phyloP scores from a whole-genome alignment of 2,329 filamentous ascomycete genomes.

The Paramyrothecium roridum region DNA sequence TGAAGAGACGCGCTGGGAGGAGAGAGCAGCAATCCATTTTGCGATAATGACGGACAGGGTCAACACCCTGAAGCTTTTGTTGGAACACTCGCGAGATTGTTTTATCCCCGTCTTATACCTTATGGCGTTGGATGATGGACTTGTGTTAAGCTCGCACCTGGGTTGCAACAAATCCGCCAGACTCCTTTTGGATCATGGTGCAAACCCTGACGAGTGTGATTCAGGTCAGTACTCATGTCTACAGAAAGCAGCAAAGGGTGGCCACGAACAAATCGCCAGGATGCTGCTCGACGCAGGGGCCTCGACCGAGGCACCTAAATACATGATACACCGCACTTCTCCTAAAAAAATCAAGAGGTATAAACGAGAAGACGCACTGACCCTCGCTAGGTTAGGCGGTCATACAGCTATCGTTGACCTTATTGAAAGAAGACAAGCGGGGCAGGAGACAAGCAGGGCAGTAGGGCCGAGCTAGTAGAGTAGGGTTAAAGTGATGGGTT shows the following conservation, averaged over 20 bases:
- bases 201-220: neutral
- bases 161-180: neutral
- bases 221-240: neutral
- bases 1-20: neutral
- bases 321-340: neutral
- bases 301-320: neutral
- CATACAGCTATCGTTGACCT: neutral
- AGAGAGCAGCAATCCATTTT: neutral
- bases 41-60: neutral
- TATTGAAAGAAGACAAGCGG: neutral
- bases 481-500: neutral
- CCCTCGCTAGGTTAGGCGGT: neutral
- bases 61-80: neutral
- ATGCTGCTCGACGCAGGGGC: neutral
- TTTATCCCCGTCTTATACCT: neutral
- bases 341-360: neutral
- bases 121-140: neutral
- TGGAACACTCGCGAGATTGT: neutral
- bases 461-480: neutral
- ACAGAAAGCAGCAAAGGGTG: neutral
- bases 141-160: neutral
- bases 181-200: neutral
- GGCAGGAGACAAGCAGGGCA: neutral
- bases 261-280: neutral
- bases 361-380: neutral